Conservation (phyloP, 441 rosid genomes). For the Syzygium malaccense region DNA sequence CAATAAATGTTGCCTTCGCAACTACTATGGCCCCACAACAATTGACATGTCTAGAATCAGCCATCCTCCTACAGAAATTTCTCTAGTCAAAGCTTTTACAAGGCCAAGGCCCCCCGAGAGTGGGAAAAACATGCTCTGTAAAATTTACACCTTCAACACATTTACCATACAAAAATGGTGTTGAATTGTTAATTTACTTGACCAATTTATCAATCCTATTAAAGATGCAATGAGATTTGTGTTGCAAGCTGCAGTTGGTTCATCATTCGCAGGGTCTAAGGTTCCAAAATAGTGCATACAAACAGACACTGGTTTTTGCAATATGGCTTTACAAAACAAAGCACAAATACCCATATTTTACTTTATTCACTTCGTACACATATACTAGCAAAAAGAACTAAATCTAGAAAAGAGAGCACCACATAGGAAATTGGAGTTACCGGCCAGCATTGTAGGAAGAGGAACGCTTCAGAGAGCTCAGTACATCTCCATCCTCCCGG, state of each 20-base stretch:
- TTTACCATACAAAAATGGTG: background rate
- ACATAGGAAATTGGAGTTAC: constrained; percentile 19
- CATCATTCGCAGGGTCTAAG: background rate
- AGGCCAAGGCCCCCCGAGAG: background rate
- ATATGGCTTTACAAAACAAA: background rate
- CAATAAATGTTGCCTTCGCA: background rate
- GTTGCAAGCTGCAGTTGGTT: background rate
- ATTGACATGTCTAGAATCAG: background rate
- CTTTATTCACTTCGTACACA: background rate
- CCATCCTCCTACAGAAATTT: background rate
- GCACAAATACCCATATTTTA: background rate
- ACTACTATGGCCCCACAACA: background rate
- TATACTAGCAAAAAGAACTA: background rate
- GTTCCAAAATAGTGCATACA: background rate
- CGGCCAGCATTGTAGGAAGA: constrained; percentile 95
- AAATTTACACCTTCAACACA: background rate
- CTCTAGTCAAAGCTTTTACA: background rate
- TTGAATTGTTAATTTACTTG: background rate
- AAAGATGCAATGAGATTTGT: background rate
- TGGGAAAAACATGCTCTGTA: background rate
- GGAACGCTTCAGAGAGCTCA: constrained; percentile 66
- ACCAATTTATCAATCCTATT: background rate
- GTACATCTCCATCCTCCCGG: constrained; percentile 38
- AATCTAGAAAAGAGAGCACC: background rate
- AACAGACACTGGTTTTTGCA: background rate